Evolutionary conservation across 257 asterid species (phyloP).

Genomic region (Cordia subcordata): DNA sequence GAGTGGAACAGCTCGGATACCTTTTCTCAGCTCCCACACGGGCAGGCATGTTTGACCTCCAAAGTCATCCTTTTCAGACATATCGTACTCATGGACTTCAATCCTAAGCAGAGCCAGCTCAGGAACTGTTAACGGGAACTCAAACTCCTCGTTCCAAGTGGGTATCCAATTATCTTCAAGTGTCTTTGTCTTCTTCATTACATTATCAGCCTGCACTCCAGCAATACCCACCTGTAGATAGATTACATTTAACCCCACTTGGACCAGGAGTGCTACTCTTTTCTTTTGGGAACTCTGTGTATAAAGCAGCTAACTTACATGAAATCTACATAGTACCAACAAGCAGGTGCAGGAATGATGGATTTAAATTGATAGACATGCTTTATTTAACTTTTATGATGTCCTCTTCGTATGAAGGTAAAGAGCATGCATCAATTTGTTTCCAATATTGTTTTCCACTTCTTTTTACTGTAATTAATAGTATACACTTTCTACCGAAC

Average conservation of each 20-base stretch:
- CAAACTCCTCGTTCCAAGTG: constrained; percentile 66
- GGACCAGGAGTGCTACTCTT: neutral
- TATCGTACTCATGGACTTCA: constrained; percentile 77
- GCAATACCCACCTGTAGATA: constrained; percentile 69
- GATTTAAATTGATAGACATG: no score
- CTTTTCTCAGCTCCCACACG: constrained; percentile 62
- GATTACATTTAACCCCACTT: neutral
- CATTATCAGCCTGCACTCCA: constrained; percentile 63
- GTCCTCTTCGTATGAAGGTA: neutral
- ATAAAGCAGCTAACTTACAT: no score
- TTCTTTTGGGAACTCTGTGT: no score
- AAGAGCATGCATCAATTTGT: neutral
- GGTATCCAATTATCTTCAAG: constrained; percentile 88
- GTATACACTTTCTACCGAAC: no score
- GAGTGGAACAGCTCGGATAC: constrained; percentile 77
- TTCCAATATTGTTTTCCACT: neutral
- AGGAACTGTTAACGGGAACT: constrained; percentile 71
- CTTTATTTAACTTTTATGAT: neutral
- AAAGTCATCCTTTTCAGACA: constrained; percentile 85
- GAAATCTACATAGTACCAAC: no score
- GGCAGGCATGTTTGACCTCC: constrained; percentile 86
- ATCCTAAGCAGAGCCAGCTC: constrained; percentile 74
- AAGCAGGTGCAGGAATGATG: no score
- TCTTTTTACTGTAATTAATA: neutral
- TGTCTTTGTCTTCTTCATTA: constrained; percentile 64